A percentile compares a stretch with the other conserved stretches of the same genome.
These are phyloP conservation scores for Thermochaetoides thermophila DNA, from an alignment of 495 filamentous ascomycete species.

Conservation along the genomic window DNA sequence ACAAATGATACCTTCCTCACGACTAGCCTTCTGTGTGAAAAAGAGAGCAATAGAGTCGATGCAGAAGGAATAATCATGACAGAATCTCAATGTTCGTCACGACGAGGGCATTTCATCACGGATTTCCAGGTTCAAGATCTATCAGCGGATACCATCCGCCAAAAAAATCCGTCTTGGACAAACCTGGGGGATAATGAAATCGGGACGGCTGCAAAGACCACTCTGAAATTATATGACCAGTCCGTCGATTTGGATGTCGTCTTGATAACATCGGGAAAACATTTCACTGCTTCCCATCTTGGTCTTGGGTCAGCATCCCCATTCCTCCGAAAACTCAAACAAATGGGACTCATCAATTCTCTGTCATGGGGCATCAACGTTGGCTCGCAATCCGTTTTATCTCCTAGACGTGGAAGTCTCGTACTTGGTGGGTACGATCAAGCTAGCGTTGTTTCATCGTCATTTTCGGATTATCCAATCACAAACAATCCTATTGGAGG, in stretches of 20 bases:
- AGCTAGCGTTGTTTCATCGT: slow-evolving; percentile 4
- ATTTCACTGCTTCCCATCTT: slow-evolving; percentile 7
- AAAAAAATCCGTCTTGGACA: slow-evolving; percentile 4
- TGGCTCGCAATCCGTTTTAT: slow-evolving; percentile 7
- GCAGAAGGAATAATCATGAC: too few species aligned
- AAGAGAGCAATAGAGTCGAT: too few species aligned
- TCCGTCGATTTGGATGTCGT: slow-evolving; percentile 1
- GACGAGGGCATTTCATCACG: not conserved
- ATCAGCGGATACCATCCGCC: not conserved
- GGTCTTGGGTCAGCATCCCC: slow-evolving; percentile 5
- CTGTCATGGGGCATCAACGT: slow-evolving; percentile 8
- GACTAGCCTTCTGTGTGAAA: too few species aligned
- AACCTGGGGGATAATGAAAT: slow-evolving; percentile 3
- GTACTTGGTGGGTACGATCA: slow-evolving; percentile 9
- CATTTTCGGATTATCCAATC: slow-evolving; percentile 4
- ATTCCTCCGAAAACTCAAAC: slow-evolving; percentile 3
- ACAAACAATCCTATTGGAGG: not conserved
- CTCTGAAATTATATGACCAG: slow-evolving; percentile 2
- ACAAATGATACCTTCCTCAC: too few species aligned
- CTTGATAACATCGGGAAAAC: slow-evolving; percentile 6
- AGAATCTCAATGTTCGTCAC: too few species aligned
- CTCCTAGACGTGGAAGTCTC: slow-evolving; percentile 7
- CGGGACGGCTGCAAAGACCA: not conserved
- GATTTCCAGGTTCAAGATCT: not conserved
- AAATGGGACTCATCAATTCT: slow-evolving; percentile 3